Evolutionary conservation across 345 rosid species (phyloP).

Genomic region (Populus pruinosa): DNA sequence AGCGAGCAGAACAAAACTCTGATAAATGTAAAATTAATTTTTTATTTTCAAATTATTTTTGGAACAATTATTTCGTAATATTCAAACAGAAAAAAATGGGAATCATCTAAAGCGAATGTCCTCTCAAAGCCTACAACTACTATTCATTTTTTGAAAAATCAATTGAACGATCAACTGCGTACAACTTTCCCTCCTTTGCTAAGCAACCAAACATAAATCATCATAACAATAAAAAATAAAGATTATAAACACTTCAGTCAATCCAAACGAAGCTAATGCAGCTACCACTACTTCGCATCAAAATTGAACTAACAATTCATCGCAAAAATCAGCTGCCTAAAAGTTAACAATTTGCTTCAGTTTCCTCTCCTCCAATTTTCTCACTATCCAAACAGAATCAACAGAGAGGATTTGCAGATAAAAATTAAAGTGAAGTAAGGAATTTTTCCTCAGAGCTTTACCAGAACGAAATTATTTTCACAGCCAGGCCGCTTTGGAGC

Average conservation of each 20-base stretch:
- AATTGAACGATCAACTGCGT: not conserved
- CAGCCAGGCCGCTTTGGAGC: conserved; percentile 86
- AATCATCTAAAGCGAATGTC: not conserved
- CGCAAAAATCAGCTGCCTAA: not conserved
- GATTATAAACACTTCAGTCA: not conserved
- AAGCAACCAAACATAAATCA: conserved; percentile 8
- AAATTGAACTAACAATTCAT: not conserved
- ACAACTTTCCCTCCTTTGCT: not conserved
- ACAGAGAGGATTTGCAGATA: not conserved
- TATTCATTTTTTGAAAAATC: not conserved
- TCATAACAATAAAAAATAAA: not conserved
- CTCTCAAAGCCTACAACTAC: not conserved
- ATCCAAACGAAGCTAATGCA: not conserved
- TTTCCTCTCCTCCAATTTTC: not conserved
- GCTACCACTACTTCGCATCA: not conserved
- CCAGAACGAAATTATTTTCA: conserved; percentile 87
- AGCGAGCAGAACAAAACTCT: not conserved
- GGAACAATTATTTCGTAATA: not conserved
- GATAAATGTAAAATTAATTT: not conserved
- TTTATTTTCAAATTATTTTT: not conserved
- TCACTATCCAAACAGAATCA: not conserved
- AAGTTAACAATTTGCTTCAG: not conserved
- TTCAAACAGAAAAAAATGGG: not conserved
- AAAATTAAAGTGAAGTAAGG: not conserved
- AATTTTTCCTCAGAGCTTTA: conserved; percentile 3